Percentiles rank a stretch among this genome's conserved stretches.
Conservation (phyloP, 2,329 filamentous ascomycete species). For the Rhinocladiella similis region DNA sequence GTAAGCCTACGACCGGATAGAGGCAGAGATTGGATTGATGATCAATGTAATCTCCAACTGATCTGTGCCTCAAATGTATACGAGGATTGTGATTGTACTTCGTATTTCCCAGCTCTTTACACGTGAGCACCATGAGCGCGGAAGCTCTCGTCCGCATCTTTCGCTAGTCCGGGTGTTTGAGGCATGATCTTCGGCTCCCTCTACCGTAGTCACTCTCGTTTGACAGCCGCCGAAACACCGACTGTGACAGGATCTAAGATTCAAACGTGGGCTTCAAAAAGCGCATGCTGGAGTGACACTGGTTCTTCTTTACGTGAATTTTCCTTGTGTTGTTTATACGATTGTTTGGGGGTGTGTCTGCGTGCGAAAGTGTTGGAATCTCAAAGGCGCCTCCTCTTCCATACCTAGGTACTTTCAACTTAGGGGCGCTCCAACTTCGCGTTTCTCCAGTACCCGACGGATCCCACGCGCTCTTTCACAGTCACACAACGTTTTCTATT, state of each 20-base stretch:
- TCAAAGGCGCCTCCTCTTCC: not conserved
- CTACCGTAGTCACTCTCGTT: conserved; percentile 3
- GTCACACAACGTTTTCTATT: not conserved
- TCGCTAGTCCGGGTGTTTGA: too few species aligned
- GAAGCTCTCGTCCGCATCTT: not conserved
- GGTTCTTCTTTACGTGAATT: not conserved
- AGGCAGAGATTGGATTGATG: not conserved
- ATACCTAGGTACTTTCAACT: not conserved
- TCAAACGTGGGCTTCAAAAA: not conserved
- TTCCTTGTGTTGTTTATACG: not conserved
- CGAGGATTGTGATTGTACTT: not conserved
- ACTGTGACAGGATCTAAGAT: conserved; percentile 6
- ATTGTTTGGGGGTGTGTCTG: not conserved
- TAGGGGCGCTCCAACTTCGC: too few species aligned
- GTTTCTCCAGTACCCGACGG: not conserved
- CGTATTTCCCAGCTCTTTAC: not conserved
- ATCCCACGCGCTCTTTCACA: not conserved
- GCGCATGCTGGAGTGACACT: not conserved
- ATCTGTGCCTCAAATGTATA: not conserved
- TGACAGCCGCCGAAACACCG: conserved; percentile 10
- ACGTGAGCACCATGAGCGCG: not conserved
- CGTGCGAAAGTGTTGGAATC: not conserved
- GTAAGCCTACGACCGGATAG: not conserved
- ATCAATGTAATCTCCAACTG: not conserved
- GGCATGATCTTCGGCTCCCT: not conserved